A percentile compares a stretch with the other conserved stretches of the same genome.
Conservation (phyloP, 176 grass and related monocot genomes). For the Cenchrus fungigraminus region DNA sequence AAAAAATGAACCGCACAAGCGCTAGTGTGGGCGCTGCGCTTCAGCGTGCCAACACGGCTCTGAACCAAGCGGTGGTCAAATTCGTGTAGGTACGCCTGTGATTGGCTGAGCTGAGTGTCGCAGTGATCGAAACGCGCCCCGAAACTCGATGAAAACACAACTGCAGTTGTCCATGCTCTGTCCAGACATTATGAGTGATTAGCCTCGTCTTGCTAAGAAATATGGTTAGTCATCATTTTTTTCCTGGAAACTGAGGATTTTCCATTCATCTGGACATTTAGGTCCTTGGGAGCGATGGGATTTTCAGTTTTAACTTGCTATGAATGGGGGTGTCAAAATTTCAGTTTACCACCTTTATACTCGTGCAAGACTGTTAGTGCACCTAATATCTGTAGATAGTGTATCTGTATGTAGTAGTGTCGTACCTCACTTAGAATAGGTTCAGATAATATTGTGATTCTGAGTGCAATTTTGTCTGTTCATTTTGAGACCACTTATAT, state of each 20-base stretch:
- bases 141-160: neutral
- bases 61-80: too few relatives aligned
- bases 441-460: constrained; percentile 31
- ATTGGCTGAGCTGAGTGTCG: too few relatives aligned
- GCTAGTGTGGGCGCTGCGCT: too few relatives aligned
- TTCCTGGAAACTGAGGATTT: neutral
- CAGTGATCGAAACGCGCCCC: too few relatives aligned
- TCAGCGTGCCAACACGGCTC: too few relatives aligned
- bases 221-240: neutral
- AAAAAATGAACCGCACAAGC: too few relatives aligned
- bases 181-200: neutral
- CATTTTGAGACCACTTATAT: constrained; percentile 16
- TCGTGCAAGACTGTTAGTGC: neutral
- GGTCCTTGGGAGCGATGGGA: neutral
- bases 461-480: constrained; percentile 12
- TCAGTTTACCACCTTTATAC: neutral
- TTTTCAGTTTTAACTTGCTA: neutral
- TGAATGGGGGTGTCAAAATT: neutral
- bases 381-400: constrained; percentile 11
- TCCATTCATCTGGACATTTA: neutral
- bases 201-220: neutral
- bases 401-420: neutral
- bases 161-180: neutral
- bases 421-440: neutral
- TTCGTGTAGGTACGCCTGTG: too few relatives aligned